A percentile compares a stretch with the other conserved stretches of the same genome.
These are phyloP conservation scores for Myxozyma nipponensis DNA, from an alignment of 805 yeast species.

Conservation along the genomic window DNA sequence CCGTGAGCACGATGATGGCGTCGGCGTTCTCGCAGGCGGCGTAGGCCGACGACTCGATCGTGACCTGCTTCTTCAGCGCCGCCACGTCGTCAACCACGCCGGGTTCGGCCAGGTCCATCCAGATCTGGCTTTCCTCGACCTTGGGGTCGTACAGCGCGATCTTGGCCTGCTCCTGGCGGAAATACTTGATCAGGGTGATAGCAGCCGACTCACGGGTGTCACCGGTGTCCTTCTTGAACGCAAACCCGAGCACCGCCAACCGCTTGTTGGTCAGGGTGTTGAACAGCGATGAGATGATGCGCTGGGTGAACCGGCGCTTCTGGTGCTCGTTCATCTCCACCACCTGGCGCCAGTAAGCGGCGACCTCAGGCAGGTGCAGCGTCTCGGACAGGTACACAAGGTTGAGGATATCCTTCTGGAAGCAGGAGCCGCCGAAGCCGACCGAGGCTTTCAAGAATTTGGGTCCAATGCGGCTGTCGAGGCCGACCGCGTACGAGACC, in stretches of 20 bases:
- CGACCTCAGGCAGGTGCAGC: slow-evolving; percentile 34
- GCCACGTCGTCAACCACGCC: slow-evolving; percentile 25
- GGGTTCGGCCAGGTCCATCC: slow-evolving; percentile 31
- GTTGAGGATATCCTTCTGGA: slow-evolving; percentile 35
- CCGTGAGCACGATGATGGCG: slow-evolving; percentile 34
- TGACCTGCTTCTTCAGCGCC: slow-evolving; percentile 28
- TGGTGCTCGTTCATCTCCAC: slow-evolving; percentile 36
- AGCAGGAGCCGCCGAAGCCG: slow-evolving; percentile 36
- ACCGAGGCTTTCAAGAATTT: slow-evolving; percentile 35
- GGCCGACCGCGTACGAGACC: slow-evolving; percentile 35
- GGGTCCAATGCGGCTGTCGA: slow-evolving; percentile 34
- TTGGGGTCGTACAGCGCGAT: slow-evolving; percentile 35
- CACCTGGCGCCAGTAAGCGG: slow-evolving; percentile 33
- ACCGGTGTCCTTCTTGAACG: slow-evolving; percentile 36
- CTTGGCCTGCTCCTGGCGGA: slow-evolving; percentile 33
- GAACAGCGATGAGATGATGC: slow-evolving; percentile 32
- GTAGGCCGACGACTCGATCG: slow-evolving; percentile 29
- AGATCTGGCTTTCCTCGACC: slow-evolving; percentile 33
- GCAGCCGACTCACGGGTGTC: slow-evolving; percentile 36
- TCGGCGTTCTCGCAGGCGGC: slow-evolving; percentile 34
- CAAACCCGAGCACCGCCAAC: slow-evolving; percentile 34
- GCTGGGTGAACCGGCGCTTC: slow-evolving; percentile 33
- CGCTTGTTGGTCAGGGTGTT: slow-evolving; percentile 34
- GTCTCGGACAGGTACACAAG: slow-evolving; percentile 34
- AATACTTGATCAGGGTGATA: slow-evolving; percentile 31